Evolutionary conservation across 106 monocot genomes (phyloP).

Genomic region (Narthecium ossifragum): DNA sequence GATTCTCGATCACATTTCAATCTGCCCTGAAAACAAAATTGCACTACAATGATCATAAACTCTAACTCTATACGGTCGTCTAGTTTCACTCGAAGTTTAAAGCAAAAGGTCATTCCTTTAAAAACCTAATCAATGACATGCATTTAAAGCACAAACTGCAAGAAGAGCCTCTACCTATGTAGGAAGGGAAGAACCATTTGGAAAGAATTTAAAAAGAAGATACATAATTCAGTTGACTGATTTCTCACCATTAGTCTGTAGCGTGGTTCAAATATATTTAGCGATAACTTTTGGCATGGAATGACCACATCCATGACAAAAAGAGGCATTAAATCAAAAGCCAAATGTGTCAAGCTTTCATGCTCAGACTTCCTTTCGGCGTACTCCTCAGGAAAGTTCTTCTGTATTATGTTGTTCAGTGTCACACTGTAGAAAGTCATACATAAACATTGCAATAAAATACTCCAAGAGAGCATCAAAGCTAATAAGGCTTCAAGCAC

Average conservation of each 20-base stretch:
- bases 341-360: conserved; percentile 53
- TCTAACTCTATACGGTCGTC: too few species aligned
- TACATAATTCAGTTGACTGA: too few species aligned
- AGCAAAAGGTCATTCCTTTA: too few species aligned
- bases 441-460: conserved; percentile 19
- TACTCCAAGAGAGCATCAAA: conserved; percentile 7
- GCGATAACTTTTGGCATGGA: conserved; percentile 85
- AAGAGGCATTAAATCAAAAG: conserved; percentile 77
- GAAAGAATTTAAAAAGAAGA: too few species aligned
- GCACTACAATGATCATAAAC: too few species aligned
- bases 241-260: conserved; percentile 94
- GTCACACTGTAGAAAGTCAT: conserved; percentile 70
- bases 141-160: too few species aligned
- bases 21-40: too few species aligned
- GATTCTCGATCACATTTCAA: too few species aligned
- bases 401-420: conserved; percentile 89
- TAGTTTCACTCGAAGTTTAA: too few species aligned
- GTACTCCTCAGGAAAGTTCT: conserved; percentile 79
- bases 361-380: conserved; percentile 79
- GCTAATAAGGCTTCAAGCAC: not conserved
- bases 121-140: too few species aligned
- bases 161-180: too few species aligned
- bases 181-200: too few species aligned
- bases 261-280: conserved; percentile 99
- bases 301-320: conserved; percentile 99